These are phyloP conservation scores for Massariosphaeria phaeospora DNA, from an alignment of 495 filamentous ascomycete species.

Conservation along the genomic window DNA sequence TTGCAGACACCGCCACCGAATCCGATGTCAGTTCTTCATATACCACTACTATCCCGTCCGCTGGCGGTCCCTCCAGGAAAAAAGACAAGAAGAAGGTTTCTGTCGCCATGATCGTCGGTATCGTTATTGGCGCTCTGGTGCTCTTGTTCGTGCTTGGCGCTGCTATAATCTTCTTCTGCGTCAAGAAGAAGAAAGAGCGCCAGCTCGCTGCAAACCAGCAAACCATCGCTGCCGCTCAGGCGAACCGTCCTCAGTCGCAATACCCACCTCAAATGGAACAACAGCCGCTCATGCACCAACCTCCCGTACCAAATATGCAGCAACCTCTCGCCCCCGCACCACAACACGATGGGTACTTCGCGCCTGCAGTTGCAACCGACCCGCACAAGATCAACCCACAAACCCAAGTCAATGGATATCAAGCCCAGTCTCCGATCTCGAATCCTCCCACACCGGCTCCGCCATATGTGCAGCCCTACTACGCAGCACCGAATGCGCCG, in stretches of 20 bases:
- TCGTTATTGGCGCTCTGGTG: slow-evolving; percentile 14
- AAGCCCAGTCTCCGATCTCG: slow-evolving; percentile 8
- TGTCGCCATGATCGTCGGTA: slow-evolving; percentile 16
- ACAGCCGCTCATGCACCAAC: slow-evolving; percentile 1
- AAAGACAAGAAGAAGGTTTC: slow-evolving; percentile 7
- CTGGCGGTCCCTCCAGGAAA: neutral
- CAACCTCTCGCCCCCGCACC: slow-evolving; percentile 9
- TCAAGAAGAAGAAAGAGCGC: slow-evolving; percentile 21
- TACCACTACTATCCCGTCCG: neutral
- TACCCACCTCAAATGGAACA: slow-evolving; percentile 7
- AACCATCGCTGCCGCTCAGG: slow-evolving; percentile 16
- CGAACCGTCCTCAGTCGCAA: slow-evolving; percentile 18
- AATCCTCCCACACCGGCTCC: slow-evolving; percentile 26
- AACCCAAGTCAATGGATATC: slow-evolving; percentile 7
- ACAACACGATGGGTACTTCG: slow-evolving; percentile 13
- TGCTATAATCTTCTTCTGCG: slow-evolving; percentile 22
- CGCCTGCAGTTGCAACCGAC: neutral
- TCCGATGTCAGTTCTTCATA: neutral
- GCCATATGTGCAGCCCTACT: slow-evolving; percentile 22
- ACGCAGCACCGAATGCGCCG: neutral
- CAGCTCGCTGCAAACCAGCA: slow-evolving; percentile 15
- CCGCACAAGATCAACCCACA: slow-evolving; percentile 22
- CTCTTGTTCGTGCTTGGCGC: slow-evolving; percentile 11
- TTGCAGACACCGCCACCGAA: neutral
- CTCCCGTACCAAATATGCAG: slow-evolving; percentile 5